A percentile compares a stretch with the other conserved stretches of the same genome.
Conservation (phyloP, 1,139 yeast species). For the Wickerhamomyces sp. region DNA sequence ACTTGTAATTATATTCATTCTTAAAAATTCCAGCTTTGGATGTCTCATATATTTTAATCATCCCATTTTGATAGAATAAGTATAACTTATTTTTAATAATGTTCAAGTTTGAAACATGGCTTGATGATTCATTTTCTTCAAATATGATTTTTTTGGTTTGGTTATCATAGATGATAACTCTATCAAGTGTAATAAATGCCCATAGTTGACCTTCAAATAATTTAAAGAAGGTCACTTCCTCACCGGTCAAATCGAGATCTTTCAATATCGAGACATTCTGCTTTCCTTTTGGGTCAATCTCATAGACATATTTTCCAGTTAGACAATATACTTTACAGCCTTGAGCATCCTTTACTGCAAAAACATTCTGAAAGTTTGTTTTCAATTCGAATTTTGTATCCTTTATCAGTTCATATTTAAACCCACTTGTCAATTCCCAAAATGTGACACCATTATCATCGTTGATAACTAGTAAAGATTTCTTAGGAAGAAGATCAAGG, state of each 20-base stretch:
- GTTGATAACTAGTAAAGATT: background rate
- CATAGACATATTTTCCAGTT: background rate
- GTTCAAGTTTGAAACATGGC: background rate
- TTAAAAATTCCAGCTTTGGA: background rate
- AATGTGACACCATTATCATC: background rate
- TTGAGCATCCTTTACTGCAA: too few relatives aligned
- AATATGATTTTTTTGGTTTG: background rate
- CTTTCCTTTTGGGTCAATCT: background rate
- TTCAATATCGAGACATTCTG: background rate
- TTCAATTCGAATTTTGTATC: too few relatives aligned
- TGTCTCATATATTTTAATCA: conserved; percentile 4
- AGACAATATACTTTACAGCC: background rate
- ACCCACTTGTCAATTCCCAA: background rate
- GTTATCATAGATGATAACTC: background rate
- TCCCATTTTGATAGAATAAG: conserved; percentile 7
- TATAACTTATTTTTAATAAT: background rate
- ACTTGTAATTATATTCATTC: background rate
- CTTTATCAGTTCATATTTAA: too few relatives aligned
- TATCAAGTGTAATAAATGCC: background rate
- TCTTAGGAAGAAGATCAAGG: background rate
- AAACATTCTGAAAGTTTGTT: too few relatives aligned
- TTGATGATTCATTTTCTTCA: background rate
- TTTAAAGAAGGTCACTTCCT: background rate
- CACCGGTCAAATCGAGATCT: background rate
- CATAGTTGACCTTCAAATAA: background rate